Evolutionary conservation across 2,329 filamentous ascomycete genomes (phyloP), one percentile per base, ranked within the genome.

Genomic region (Monosporascus sp.): DNA sequence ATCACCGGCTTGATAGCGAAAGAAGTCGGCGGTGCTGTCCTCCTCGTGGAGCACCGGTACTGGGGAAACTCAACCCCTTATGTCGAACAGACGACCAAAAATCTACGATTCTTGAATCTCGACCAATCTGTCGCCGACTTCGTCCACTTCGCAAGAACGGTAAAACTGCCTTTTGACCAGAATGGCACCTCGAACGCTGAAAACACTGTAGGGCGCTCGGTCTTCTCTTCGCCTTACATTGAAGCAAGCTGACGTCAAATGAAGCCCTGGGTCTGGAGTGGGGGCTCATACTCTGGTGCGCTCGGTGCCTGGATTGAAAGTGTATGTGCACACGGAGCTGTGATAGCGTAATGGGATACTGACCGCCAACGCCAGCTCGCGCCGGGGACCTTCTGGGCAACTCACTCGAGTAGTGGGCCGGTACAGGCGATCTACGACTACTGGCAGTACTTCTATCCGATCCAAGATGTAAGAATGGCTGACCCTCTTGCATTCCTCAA

Each of bases 371-470:
- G 5, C 6, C 20, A 46, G 58, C 55, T 76, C 2, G 67, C 73
- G 1, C 79, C 80, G 0, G 81, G 77, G 6, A 82, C 79, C 1
- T 80, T 82, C 65, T 84, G 80, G 80, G 80, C 80, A 1, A 83
- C 83, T 57, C 79, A 81, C 63, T 70, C 80, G 3, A 79, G 77
- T 31, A 79, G 76, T 62, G 81, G 75, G 0, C 77, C 79, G 0
- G 79, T 84, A 1, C 67, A 84, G 58, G 75, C 77, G 1, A 74
- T 83, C 37, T 72, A 75, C 24, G 72, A 84, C 64, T 83, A 77
- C 60, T 84, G 79, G 79, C 70, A 77, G 63, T 84, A 84, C 59
- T 84, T 82, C 60, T 60, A 70, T 4, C 80, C 80, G 0, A 71
- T 83, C n/a, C 75, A 80, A 60, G 60, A 78, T n/a, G 54, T 54